These are phyloP conservation scores for Sclerotinia minor DNA, from an alignment of 2,329 filamentous ascomycete species.

Conservation along the genomic window DNA sequence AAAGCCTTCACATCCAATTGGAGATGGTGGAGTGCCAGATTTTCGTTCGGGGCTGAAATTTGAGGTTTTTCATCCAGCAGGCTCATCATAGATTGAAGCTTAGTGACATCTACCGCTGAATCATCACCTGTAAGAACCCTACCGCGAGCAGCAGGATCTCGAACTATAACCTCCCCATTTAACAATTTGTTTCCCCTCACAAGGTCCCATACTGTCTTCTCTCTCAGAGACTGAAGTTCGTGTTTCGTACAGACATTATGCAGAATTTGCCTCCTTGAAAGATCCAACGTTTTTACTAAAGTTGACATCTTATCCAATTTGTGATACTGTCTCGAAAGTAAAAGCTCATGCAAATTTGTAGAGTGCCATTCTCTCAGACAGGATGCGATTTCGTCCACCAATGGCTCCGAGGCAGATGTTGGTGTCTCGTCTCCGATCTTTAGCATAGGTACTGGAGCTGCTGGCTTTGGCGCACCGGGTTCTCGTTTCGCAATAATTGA, in stretches of 20 bases:
- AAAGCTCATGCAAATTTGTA: constrained; percentile 88
- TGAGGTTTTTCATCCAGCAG: constrained; percentile 81
- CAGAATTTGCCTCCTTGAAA: constrained; percentile 82
- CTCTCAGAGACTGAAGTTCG: constrained; percentile 77
- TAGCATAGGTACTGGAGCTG: constrained; percentile 93
- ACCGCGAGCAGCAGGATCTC: constrained; percentile 80
- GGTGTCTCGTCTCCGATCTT: constrained; percentile 97
- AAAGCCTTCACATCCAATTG: constrained; percentile 83
- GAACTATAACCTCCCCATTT: constrained; percentile 89
- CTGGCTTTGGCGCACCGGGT: constrained; percentile 70
- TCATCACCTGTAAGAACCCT: constrained; percentile 89
- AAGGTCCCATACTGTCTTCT: constrained; percentile 93
- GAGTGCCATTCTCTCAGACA: constrained; percentile 98
- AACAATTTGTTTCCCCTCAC: constrained; percentile 94
- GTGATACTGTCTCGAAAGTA: constrained; percentile 79
- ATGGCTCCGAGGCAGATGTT: constrained; percentile 80
- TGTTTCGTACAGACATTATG: constrained; percentile 89
- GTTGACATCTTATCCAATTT: constrained; percentile 78
- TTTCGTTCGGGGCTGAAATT: constrained; percentile 60
- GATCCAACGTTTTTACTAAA: constrained; percentile 79
- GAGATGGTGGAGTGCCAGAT: constrained; percentile 74
- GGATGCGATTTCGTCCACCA: constrained; percentile 96
- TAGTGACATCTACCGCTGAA: constrained; percentile 87
- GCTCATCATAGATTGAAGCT: constrained; percentile 93
- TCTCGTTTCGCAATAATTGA: constrained; percentile 58